Percentiles rank a stretch among this genome's conserved stretches.
phyloP scores from a whole-genome alignment of 2,329 filamentous ascomycete genomes.

The Paecilomyces formosus region DNA sequence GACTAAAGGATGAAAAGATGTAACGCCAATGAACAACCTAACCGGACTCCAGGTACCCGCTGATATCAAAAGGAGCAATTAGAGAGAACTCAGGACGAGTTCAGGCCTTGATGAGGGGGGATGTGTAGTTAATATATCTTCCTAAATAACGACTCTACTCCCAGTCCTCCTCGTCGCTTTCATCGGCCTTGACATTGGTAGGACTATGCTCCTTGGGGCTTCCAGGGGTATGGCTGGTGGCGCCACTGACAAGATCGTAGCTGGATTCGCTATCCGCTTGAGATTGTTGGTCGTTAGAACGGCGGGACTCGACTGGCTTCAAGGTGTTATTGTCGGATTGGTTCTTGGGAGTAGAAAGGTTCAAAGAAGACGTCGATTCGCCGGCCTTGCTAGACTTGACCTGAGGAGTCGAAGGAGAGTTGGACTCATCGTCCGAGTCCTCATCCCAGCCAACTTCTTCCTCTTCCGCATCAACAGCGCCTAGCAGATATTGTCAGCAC shows the following conservation, averaged over 20 bases:
- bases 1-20: background rate
- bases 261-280: conserved; percentile 90
- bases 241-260: conserved; percentile 86
- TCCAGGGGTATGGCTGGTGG: conserved; percentile 68
- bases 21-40: background rate
- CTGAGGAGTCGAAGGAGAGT: conserved; percentile 36
- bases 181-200: conserved; percentile 35
- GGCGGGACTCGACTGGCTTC: conserved; percentile 59
- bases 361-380: conserved; percentile 15
- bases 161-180: conserved; percentile 71
- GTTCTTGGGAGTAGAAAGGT: conserved; percentile 20
- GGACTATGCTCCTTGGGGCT: conserved; percentile 49
- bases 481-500: background rate
- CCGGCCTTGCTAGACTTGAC: conserved; percentile 30
- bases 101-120: background rate
- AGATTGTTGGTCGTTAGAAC: conserved; percentile 80
- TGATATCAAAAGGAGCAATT: background rate
- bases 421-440: conserved; percentile 55
- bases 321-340: conserved; percentile 35
- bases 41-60: background rate
- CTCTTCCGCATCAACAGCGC: conserved; percentile 55
- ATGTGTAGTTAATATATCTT: background rate
- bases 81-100: background rate
- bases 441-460: conserved; percentile 64
- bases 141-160: conserved; percentile 44